Percentiles rank a stretch among this genome's conserved stretches.
phyloP scores from a whole-genome alignment of 441 rosid genomes.

The Mallotus repandus region DNA sequence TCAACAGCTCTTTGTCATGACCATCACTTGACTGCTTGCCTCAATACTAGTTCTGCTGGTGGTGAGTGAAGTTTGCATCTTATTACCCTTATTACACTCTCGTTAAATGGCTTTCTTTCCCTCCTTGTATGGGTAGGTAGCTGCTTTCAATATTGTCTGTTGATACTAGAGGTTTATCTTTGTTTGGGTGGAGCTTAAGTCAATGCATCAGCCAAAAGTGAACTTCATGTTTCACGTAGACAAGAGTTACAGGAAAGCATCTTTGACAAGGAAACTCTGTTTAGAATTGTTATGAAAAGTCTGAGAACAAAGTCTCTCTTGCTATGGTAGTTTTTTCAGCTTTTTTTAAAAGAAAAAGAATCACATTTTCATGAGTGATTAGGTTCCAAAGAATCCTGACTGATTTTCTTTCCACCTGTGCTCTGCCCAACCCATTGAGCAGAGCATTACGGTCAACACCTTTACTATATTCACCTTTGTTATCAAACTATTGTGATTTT shows the following conservation, averaged over 20 bases:
- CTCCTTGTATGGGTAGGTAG: background rate
- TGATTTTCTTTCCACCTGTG: background rate
- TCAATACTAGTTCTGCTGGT: conserved; percentile 5
- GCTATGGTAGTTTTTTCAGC: background rate
- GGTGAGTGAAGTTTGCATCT: conserved; percentile 10
- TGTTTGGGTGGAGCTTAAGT: background rate
- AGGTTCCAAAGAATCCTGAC: background rate
- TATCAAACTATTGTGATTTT: background rate
- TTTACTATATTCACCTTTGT: background rate
- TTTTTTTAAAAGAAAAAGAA: too few species aligned
- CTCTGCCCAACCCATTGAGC: background rate
- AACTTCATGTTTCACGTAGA: background rate
- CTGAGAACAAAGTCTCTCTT: background rate
- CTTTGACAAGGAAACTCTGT: background rate
- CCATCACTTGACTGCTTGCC: conserved; percentile 15
- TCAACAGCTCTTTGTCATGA: conserved; percentile 4
- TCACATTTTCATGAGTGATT: background rate
- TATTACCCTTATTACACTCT: background rate
- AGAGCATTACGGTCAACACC: background rate
- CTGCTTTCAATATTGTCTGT: background rate
- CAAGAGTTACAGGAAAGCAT: background rate
- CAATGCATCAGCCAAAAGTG: background rate
- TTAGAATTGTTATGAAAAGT: background rate
- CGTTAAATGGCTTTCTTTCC: background rate
- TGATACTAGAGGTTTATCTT: background rate